These are phyloP conservation scores for Pseudevernia furfuracea DNA, from an alignment of 495 filamentous ascomycete species.

Conservation along the genomic window DNA sequence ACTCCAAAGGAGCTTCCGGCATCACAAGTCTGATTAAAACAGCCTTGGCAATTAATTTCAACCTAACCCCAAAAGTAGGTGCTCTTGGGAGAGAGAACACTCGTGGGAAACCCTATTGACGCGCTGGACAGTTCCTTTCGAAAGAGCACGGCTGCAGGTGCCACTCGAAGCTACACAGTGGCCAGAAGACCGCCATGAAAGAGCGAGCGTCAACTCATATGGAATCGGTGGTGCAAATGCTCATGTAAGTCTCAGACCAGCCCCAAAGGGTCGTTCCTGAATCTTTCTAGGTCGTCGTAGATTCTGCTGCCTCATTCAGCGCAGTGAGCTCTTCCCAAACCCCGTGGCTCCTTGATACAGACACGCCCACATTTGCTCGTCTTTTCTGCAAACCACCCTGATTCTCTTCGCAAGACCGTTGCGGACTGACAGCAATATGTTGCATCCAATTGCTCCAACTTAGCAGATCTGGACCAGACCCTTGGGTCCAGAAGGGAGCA, in stretches of 20 bases:
- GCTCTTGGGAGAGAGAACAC: no score
- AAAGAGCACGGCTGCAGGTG: slow-evolving; percentile 14
- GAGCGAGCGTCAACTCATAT: slow-evolving; percentile 33
- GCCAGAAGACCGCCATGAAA: slow-evolving; percentile 25
- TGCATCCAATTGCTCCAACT: no score
- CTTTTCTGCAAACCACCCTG: slow-evolving; percentile 27
- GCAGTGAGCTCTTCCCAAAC: no score
- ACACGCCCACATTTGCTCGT: slow-evolving; percentile 9
- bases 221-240: slow-evolving; percentile 33
- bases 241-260: slow-evolving; percentile 20
- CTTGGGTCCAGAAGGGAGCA: slow-evolving; percentile 9
- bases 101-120: no score
- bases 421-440: no score
- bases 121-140: slow-evolving; percentile 2
- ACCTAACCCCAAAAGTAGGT: slow-evolving; percentile 22
- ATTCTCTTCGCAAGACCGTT: slow-evolving; percentile 8
- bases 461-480: slow-evolving; percentile 19
- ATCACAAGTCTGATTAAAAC: slow-evolving; percentile 25
- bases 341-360: no score
- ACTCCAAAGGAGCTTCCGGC: slow-evolving; percentile 40
- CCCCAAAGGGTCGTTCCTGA: no score
- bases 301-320: no score
- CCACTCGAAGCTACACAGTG: slow-evolving; percentile 27
- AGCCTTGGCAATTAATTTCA: slow-evolving; percentile 27
- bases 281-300: no score